Evolutionary conservation across 768 basidiomycete genomes (phyloP).

Genomic region (Kondoa malvinella): DNA sequence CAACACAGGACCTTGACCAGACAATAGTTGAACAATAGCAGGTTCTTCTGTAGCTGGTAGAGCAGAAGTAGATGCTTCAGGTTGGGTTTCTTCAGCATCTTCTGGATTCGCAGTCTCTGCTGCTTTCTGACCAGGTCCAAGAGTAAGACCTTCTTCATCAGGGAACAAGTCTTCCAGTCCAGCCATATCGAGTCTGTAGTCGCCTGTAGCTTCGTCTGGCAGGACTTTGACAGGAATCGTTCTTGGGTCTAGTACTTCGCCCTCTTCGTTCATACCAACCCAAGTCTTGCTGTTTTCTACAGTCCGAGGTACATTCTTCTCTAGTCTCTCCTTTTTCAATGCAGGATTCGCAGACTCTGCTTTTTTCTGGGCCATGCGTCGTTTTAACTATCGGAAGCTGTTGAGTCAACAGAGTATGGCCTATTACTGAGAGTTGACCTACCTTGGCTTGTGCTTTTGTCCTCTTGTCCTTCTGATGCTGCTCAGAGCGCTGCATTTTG

Average conservation of each 20-base stretch:
- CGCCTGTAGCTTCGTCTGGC: constrained; percentile 8
- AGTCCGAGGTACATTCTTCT: constrained; percentile 35
- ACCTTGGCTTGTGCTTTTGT: background rate
- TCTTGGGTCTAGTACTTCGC: constrained; percentile 9
- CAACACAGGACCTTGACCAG: constrained; percentile 4
- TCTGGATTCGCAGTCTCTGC: background rate
- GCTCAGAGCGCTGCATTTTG: background rate
- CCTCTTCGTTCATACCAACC: constrained; percentile 17
- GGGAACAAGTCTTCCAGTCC: constrained; percentile 16
- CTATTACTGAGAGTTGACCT: too few relatives aligned
- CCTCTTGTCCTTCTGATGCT: background rate
- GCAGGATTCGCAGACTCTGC: constrained; percentile 66
- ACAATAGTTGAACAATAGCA: background rate
- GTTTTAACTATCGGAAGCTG: too few relatives aligned
- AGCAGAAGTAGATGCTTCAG: background rate
- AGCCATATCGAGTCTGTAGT: constrained; percentile 17
- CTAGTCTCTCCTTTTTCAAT: constrained; percentile 41
- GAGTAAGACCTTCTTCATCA: background rate
- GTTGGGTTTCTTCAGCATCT: background rate
- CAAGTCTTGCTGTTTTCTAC: constrained; percentile 84
- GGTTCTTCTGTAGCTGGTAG: constrained; percentile 1
- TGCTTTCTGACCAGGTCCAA: background rate
- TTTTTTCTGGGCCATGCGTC: constrained; percentile 61
- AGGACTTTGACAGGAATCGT: constrained; percentile 15
- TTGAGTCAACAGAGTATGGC: too few relatives aligned